A percentile compares a stretch with the other conserved stretches of the same genome.
Evolutionary conservation across 176 grass and related monocot genomes (phyloP).

Genomic region (Avena sativa): DNA sequence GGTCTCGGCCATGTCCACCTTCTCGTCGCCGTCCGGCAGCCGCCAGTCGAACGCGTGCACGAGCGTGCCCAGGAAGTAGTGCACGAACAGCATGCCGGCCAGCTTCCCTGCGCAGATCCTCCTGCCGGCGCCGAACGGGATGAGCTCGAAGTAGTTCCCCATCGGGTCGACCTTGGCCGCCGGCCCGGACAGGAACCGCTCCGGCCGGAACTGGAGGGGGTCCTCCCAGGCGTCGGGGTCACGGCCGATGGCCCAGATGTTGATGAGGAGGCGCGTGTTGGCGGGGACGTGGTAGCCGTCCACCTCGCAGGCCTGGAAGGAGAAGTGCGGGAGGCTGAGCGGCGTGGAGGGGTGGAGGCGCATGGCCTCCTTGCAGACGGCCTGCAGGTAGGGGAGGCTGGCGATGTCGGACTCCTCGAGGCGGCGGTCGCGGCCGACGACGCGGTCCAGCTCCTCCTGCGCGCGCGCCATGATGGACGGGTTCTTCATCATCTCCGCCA

Average conservation of each 20-base stretch:
- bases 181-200: slow-evolving; percentile 57
- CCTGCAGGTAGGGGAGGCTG: slow-evolving; percentile 74
- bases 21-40: slow-evolving; percentile 58
- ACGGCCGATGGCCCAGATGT: slow-evolving; percentile 86
- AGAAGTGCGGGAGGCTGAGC: slow-evolving; percentile 79
- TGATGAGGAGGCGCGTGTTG: slow-evolving; percentile 70
- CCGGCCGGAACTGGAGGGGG: slow-evolving; percentile 72
- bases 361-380: slow-evolving; percentile 78
- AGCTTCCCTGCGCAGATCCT: slow-evolving; percentile 87
- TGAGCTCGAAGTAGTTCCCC: slow-evolving; percentile 84
- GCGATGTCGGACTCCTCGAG: slow-evolving; percentile 68
- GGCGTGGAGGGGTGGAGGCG: slow-evolving; percentile 79
- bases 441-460: slow-evolving; percentile 70
- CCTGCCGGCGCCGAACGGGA: slow-evolving; percentile 78
- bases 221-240: slow-evolving; percentile 61
- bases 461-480: slow-evolving; percentile 50
- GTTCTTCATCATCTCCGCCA: slow-evolving; percentile 74
- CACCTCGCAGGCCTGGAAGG: slow-evolving; percentile 69
- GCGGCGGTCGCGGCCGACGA: slow-evolving; percentile 54
- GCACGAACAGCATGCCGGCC: slow-evolving; percentile 83
- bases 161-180: slow-evolving; percentile 56
- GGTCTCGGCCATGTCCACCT: slow-evolving; percentile 70
- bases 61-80: slow-evolving; percentile 67
- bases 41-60: slow-evolving; percentile 79
- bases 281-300: slow-evolving; percentile 58